Base-by-base conservation (phyloP, 805 yeast genomes). In the Teunomyces lycoperdinae region DNA sequence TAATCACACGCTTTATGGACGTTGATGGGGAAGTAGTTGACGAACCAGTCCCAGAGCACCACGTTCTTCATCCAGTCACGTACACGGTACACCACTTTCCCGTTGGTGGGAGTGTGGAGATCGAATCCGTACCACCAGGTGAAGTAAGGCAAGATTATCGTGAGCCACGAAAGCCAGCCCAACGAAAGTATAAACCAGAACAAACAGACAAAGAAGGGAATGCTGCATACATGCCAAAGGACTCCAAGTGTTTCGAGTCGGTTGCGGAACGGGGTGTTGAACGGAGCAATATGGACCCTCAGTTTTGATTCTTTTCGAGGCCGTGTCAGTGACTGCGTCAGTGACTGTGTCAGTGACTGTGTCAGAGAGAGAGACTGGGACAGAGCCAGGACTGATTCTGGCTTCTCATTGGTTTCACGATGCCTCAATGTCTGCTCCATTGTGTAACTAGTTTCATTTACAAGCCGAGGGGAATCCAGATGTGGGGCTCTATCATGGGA, bases 1-100 rank as follows among this genome's bases (percentile, higher is more conserved):
- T 91, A 68, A 11, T 84, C 87, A 2, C 71, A 72, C 0, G 92
- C 76, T 60, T 85, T 87, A 64, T 82, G 85, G 9, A 90, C 68
- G 0, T 64, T 66, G 16, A 94, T 80, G 0, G 98, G 98, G 67
- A 87, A 94, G 66, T 89, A 94, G 41, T 76, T 70, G 40, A 84
- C 83, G 62, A 86, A 90, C 66, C 82, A 78, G 50, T 74, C 79
- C 89, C 94, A 92, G 14, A 87, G 53, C 6, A 68, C 57, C 31
- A 80, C 58, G 28, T 78, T 74, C 52, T 89, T 77, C 61, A 88
- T 71, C 71, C 78, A 73, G 1, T 67, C 63, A 3, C 87, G 82
- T 38, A 76, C 72, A 33, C 95, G 67, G 45, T 76, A 66, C 1
- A 78, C 76, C 0, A 82, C 85, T 13, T 78, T 74, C 1, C 98